Conservation (phyloP, 2,329 filamentous ascomycete genomes). For the Zymoseptoria crescenta region DNA sequence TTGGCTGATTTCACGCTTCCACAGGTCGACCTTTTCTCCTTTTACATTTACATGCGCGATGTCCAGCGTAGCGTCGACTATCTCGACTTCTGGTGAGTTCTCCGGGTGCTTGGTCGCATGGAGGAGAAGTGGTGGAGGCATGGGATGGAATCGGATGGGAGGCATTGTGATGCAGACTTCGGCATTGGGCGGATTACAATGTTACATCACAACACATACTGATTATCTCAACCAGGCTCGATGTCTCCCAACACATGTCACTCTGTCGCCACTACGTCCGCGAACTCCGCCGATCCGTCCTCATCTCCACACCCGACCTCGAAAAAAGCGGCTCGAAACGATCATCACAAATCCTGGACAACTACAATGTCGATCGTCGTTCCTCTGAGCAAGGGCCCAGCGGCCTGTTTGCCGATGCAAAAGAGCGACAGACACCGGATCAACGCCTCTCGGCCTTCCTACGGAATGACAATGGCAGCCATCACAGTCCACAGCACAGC, state of each 20-base stretch:
- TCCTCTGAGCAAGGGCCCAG: slow-evolving; percentile 30
- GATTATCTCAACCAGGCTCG: slow-evolving; percentile 58
- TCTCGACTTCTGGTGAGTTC: slow-evolving; percentile 80
- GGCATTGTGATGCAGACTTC: neutral
- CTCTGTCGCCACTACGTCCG: slow-evolving; percentile 95
- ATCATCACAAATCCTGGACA: slow-evolving; percentile 68
- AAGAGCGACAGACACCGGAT: slow-evolving; percentile 56
- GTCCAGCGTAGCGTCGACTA: slow-evolving; percentile 97
- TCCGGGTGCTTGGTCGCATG: neutral
- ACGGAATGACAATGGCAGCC: slow-evolving; percentile 35
- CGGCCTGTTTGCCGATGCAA: slow-evolving; percentile 31
- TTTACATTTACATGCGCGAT: slow-evolving; percentile 99
- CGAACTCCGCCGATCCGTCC: slow-evolving; percentile 83
- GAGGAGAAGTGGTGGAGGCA: neutral
- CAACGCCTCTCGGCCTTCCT: slow-evolving; percentile 88
- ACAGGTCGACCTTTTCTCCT: slow-evolving; percentile 85
- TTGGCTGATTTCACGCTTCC: neutral
- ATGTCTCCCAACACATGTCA: slow-evolving; percentile 98
- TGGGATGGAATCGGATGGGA: neutral
- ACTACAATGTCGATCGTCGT: slow-evolving; percentile 44
- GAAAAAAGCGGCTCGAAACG: slow-evolving; percentile 72
- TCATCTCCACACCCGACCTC: slow-evolving; percentile 85
- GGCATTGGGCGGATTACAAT: neutral
- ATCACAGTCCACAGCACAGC: slow-evolving; percentile 43
- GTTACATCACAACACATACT: neutral